These are phyloP conservation scores for Ophiostoma ips DNA, from an alignment of 2,329 filamentous ascomycete species.

Conservation along the genomic window DNA sequence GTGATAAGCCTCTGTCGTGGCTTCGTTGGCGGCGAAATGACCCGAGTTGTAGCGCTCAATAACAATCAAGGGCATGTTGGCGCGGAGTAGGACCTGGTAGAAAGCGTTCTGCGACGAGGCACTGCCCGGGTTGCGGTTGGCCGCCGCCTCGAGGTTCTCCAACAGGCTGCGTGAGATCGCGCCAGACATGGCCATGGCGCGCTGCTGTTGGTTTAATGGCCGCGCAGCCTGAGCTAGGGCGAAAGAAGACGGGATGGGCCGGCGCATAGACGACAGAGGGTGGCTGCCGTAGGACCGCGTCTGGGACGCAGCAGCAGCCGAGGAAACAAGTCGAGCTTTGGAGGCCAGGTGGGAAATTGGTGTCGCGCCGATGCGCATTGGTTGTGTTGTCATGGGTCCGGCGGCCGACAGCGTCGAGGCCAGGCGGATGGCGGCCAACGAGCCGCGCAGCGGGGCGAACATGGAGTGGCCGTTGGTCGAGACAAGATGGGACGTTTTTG, in stretches of 20 bases:
- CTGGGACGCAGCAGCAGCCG: not conserved
- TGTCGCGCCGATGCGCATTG: constrained; percentile 1
- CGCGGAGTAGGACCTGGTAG: constrained; percentile 78
- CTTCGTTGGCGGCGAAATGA: constrained; percentile 66
- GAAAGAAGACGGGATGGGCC: constrained; percentile 4
- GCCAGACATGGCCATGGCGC: constrained; percentile 18
- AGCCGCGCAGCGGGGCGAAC: not conserved
- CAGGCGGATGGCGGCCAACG: not conserved
- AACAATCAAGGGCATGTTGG: constrained; percentile 87
- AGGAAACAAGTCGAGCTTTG: not conserved
- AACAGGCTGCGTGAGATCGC: constrained; percentile 51
- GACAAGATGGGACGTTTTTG: not conserved
- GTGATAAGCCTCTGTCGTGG: constrained; percentile 65
- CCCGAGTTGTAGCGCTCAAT: constrained; percentile 81
- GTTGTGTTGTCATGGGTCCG: not conserved
- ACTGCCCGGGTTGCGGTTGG: constrained; percentile 82
- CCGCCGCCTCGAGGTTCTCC: constrained; percentile 75
- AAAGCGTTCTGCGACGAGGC: constrained; percentile 84
- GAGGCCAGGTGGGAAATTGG: constrained; percentile 1
- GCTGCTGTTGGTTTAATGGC: constrained; percentile 6
- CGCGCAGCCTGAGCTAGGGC: constrained; percentile 4
- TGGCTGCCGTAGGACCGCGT: constrained; percentile 8
- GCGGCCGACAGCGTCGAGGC: not conserved
- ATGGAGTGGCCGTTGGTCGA: too few relatives aligned
- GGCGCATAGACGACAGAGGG: not conserved